Evolutionary conservation across 2,329 filamentous ascomycete genomes (phyloP).

Genomic region (Aureobasidium sp.): DNA sequence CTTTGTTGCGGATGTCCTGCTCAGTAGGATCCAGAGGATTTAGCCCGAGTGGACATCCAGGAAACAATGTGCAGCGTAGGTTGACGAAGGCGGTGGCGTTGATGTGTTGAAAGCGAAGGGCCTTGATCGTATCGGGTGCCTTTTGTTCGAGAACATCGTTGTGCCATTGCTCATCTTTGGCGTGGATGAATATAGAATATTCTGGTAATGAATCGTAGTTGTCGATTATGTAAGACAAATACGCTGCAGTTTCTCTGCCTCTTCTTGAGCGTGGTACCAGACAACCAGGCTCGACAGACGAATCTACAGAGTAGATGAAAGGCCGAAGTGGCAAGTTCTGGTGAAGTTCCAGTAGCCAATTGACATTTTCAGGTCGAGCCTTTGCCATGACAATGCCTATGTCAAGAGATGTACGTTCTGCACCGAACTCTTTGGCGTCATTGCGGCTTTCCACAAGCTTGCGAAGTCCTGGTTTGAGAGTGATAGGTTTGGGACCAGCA

Average conservation of each 20-base stretch:
- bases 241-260: background rate
- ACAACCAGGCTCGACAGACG: background rate
- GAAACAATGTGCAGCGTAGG: background rate
- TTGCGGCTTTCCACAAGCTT: background rate
- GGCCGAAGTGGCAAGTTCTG: background rate
- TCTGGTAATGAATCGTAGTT: background rate
- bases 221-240: background rate
- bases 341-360: background rate
- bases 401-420: background rate
- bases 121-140: background rate
- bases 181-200: background rate
- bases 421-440: too few relatives aligned
- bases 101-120: background rate
- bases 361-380: background rate
- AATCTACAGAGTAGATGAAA: background rate
- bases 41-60: background rate
- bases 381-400: background rate
- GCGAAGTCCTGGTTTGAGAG: background rate
- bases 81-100: background rate
- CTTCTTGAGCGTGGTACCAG: background rate
- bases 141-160: background rate
- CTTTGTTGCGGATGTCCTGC: background rate
- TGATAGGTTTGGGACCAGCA: background rate
- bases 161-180: background rate
- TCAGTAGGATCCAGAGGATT: background rate